These are phyloP conservation scores for Lentinula sp. DNA, from an alignment of 768 basidiomycete species.

Conservation along the genomic window DNA sequence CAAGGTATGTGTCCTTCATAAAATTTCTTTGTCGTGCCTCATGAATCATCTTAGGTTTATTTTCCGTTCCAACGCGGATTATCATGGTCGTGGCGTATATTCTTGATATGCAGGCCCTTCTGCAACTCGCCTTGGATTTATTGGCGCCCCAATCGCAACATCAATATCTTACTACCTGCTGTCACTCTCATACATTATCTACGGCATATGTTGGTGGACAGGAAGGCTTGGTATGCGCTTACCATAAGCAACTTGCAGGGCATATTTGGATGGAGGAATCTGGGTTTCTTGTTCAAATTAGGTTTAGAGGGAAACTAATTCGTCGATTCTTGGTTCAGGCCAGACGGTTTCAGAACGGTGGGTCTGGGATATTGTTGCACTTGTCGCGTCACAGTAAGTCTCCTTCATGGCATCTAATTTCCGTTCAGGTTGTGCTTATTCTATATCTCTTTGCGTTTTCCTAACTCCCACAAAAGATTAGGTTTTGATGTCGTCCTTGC, in stretches of 20 bases:
- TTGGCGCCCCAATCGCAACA: conserved; percentile 68
- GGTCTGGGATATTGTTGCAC: conserved; percentile 86
- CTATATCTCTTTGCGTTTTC: background rate
- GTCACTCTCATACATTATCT: conserved; percentile 50
- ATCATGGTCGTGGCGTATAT: conserved; percentile 29
- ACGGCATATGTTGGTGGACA: conserved; percentile 56
- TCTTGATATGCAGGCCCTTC: conserved; percentile 34
- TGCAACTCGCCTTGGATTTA: conserved; percentile 56
- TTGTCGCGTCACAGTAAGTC: conserved; percentile 43
- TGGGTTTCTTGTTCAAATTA: conserved; percentile 65
- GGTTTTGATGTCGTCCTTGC: conserved; percentile 73
- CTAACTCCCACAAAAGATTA: conserved; percentile 34
- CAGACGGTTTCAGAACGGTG: conserved; percentile 94
- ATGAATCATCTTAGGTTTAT: conserved; percentile 22
- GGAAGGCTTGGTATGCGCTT: conserved; percentile 81
- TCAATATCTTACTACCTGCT: conserved; percentile 75
- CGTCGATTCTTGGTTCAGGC: conserved; percentile 23
- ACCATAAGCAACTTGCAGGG: conserved; percentile 22
- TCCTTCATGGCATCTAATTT: background rate
- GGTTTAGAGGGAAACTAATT: conserved; percentile 35
- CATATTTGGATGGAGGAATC: conserved; percentile 50
- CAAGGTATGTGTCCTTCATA: conserved; percentile 31
- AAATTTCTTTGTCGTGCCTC: background rate
- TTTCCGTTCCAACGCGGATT: conserved; percentile 56
- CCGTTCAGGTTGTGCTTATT: background rate